Evolutionary conservation across 1,284 basidiomycete genomes (phyloP).

Genomic region (Lentinula novae-zelandiae): DNA sequence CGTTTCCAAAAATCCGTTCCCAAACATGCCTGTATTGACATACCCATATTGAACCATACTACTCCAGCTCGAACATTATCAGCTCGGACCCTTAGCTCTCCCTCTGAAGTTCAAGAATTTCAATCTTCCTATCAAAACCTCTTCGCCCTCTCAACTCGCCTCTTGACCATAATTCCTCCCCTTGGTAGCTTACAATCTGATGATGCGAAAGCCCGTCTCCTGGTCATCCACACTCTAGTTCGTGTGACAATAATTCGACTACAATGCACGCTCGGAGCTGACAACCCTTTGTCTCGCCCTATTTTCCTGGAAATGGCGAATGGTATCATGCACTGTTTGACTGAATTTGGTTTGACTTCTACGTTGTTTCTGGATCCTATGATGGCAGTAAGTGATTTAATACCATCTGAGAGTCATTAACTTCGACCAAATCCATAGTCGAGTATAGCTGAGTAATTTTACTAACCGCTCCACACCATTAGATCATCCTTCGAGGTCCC

Average conservation of each 20-base stretch:
- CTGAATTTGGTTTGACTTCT: not conserved
- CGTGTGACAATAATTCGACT: conserved; percentile 7
- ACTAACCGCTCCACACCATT: too few relatives aligned
- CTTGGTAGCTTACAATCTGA: not conserved
- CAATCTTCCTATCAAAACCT: conserved; percentile 1
- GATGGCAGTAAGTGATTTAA: conserved; percentile 8
- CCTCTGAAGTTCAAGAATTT: not conserved
- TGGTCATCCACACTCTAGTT: conserved; percentile 10
- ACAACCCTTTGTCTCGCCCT: not conserved
- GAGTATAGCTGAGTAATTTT: too few relatives aligned
- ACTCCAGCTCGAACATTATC: not conserved
- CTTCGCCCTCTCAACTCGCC: not conserved
- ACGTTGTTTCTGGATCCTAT: conserved; percentile 8
- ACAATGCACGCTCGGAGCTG: not conserved
- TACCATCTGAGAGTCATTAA: not conserved
- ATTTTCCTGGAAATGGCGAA: conserved; percentile 3
- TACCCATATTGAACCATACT: too few relatives aligned
- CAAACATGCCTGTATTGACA: too few relatives aligned
- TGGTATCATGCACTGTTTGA: not conserved
- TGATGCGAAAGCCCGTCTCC: not conserved
- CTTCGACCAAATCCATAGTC: too few relatives aligned
- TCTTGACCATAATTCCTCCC: conserved; percentile 3
- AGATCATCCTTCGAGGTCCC: not conserved
- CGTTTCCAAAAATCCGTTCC: not conserved
- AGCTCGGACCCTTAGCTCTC: not conserved